These are phyloP conservation scores for Hypoxylon sp. DNA, from an alignment of 2,329 filamentous ascomycete genomes.

Conservation along the genomic window DNA sequence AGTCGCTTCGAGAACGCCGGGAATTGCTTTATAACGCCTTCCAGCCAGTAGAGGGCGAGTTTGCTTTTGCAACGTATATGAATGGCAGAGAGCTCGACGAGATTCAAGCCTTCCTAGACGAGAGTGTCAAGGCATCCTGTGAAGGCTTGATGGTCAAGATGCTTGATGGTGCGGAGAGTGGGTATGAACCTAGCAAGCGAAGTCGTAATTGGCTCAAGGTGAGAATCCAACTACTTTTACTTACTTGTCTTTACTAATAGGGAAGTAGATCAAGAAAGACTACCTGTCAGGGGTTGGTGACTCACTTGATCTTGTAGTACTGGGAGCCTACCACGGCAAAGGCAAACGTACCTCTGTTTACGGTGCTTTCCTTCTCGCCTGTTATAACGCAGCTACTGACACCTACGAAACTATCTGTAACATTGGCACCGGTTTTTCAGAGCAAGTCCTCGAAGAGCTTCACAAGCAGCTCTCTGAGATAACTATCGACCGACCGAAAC, in stretches of 20 bases:
- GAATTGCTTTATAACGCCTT: slow-evolving; percentile 82
- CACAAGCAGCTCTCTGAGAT: slow-evolving; percentile 81
- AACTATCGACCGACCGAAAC: slow-evolving; percentile 91
- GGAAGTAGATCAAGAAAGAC: slow-evolving; percentile 88
- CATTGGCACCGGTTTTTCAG: slow-evolving; percentile 96
- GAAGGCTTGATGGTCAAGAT: slow-evolving; percentile 99
- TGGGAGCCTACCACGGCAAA: slow-evolving; percentile 93
- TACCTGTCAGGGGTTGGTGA: slow-evolving; percentile 95
- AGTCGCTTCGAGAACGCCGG: slow-evolving; percentile 85
- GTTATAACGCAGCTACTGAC: slow-evolving; percentile 85
- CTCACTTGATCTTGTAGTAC: slow-evolving; percentile 94
- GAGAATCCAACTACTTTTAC: slow-evolving; percentile 46
- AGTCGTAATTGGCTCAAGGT: slow-evolving; percentile 99
- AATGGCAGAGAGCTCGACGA: slow-evolving; percentile 91
- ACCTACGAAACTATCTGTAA: slow-evolving; percentile 97
- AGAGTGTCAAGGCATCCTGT: slow-evolving; percentile 94
- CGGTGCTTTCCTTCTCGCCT: slow-evolving; percentile 94
- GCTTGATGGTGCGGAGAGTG: slow-evolving; percentile 92
- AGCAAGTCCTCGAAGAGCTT: slow-evolving; percentile 91
- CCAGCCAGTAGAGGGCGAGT: slow-evolving; percentile 85
- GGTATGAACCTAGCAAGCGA: slow-evolving; percentile 95
- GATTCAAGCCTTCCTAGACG: slow-evolving; percentile 92
- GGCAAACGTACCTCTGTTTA: slow-evolving; percentile 97
- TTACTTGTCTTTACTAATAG: slow-evolving; percentile 44
- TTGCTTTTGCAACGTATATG: slow-evolving; percentile 88